A percentile compares a stretch with the other conserved stretches of the same genome.
These are phyloP conservation scores for Trypanosoma theileri DNA, from an alignment of 208 protist species.

Conservation along the genomic window DNA sequence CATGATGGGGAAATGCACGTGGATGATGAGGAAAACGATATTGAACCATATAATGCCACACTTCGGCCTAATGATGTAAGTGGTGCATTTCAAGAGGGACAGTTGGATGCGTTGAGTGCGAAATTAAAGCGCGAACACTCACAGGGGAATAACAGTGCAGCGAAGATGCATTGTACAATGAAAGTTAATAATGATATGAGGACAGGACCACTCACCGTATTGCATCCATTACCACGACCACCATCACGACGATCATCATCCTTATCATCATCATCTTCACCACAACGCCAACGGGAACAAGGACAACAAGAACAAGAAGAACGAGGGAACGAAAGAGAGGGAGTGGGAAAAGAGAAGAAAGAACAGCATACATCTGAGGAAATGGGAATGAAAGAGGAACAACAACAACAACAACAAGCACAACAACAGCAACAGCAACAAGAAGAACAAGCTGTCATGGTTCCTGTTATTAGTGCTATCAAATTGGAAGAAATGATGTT, in stretches of 20 bases:
- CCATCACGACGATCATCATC: too few relatives aligned
- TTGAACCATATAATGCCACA: slow-evolving; percentile 20
- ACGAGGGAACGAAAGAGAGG: neutral
- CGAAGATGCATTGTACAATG: neutral
- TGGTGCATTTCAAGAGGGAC: neutral
- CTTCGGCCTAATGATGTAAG: slow-evolving; percentile 22
- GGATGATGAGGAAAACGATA: slow-evolving; percentile 8
- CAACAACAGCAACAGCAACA: neutral
- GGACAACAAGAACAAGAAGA: neutral
- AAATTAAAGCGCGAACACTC: neutral
- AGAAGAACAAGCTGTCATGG: slow-evolving; percentile 3
- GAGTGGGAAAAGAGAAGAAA: too few relatives aligned
- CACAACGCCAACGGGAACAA: neutral
- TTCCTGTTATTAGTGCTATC: slow-evolving; percentile 26
- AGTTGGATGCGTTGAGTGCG: too few relatives aligned
- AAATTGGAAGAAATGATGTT: slow-evolving; percentile 31
- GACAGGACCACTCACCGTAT: too few relatives aligned
- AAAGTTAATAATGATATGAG: too few relatives aligned
- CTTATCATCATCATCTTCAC: too few relatives aligned
- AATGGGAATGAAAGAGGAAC: too few relatives aligned
- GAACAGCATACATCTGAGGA: too few relatives aligned
- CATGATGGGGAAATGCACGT: neutral
- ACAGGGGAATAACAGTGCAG: neutral
- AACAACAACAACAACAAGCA: neutral
- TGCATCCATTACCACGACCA: too few relatives aligned